Base-by-base conservation (phyloP, 768 basidiomycete genomes). In the Suillus lakei region DNA sequence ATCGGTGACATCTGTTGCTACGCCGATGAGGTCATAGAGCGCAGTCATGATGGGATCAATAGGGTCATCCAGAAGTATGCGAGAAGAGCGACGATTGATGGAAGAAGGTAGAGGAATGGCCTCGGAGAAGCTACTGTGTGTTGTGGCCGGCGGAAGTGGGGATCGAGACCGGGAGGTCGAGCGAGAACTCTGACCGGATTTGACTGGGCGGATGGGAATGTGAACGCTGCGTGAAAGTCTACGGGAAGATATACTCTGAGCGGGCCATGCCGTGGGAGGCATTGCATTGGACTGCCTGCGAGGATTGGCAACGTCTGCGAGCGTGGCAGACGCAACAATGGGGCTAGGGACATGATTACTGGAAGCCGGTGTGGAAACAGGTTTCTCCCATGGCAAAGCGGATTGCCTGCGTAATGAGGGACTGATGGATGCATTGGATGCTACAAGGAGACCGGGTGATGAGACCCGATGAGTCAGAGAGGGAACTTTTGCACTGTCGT, bases 141-240 rank as follows among this genome's bases (percentile, higher is more conserved):
- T 84, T 63, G 88, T 83, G 64, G 85, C 72, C 44, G 89, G 86
- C 12, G 95, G 95, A 61, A 98, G 84, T 1, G 96, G 96, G 0
- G 98, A 98, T 48, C 96, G 88, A 6, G 97, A 99, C 54, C 96
- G 90, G 62, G 97, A 98, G 23, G 92, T 95, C 10, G 96, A 98
- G 39, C 97, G 91, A 26, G 97, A 99, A 73, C 91, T 93, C 69
- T 91, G 89, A 36, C 87, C 89, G 62, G 94, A 95, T 62, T 81
- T 88, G 58, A 87, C 81, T 23, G 88, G 84, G 32, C 86, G 86
- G 46, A 83, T 77, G 61, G 89, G 86, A 61, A 93, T 92, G 72
- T 94, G 92, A 64, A 94, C 91, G 3, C 90, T 88, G 67, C 93
- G 90, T 30, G 93, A 95, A 65, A 95, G 83, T n/a, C 93, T 87